Conservation (phyloP, 352 stramenopile genomes). For the Lagenidium giganteum region DNA sequence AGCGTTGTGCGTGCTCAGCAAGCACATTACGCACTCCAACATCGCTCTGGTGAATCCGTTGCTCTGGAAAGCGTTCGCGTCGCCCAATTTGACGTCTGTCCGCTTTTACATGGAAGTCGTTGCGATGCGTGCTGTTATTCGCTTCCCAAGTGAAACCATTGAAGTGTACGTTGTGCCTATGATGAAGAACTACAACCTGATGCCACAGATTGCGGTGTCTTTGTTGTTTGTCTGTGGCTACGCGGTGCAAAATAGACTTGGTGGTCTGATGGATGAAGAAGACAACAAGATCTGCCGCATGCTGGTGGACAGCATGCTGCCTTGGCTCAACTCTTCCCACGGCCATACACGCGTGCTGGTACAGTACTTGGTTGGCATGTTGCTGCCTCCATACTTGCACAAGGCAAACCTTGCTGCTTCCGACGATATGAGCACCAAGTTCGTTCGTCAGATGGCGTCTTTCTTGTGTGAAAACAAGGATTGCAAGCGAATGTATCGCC, state of each 20-base stretch:
- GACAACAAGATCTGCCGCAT: slow-evolving; percentile 8
- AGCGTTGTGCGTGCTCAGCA: slow-evolving; percentile 52
- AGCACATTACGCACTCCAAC: slow-evolving; percentile 20
- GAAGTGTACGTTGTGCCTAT: slow-evolving; percentile 33
- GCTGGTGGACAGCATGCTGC: slow-evolving; percentile 37
- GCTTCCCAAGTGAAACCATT: slow-evolving; percentile 32
- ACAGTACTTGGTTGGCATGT: slow-evolving; percentile 46
- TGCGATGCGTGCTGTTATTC: slow-evolving; percentile 40
- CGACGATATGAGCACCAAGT: slow-evolving; percentile 15
- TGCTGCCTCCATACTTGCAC: slow-evolving; percentile 49
- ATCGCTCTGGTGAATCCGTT: slow-evolving; percentile 17
- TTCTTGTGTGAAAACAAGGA: slow-evolving; percentile 73
- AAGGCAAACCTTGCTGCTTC: slow-evolving; percentile 14
- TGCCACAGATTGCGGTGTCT: slow-evolving; percentile 51
- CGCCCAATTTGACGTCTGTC: slow-evolving; percentile 48
- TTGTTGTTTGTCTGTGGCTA: slow-evolving; percentile 46
- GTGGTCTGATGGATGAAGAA: slow-evolving; percentile 9
- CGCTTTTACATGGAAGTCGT: slow-evolving; percentile 75
- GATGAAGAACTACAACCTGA: slow-evolving; percentile 49
- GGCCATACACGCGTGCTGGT: slow-evolving; percentile 58
- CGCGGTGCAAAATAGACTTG: slow-evolving; percentile 25
- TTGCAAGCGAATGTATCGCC: slow-evolving; percentile 61
- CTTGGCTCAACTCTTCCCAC: slow-evolving; percentile 63
- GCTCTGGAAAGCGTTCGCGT: slow-evolving; percentile 32
- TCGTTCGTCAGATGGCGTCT: slow-evolving; percentile 36